A percentile compares a stretch with the other conserved stretches of the same genome.
Conservation (phyloP, 345 rosid species). For the Eucalyptus marginata region DNA sequence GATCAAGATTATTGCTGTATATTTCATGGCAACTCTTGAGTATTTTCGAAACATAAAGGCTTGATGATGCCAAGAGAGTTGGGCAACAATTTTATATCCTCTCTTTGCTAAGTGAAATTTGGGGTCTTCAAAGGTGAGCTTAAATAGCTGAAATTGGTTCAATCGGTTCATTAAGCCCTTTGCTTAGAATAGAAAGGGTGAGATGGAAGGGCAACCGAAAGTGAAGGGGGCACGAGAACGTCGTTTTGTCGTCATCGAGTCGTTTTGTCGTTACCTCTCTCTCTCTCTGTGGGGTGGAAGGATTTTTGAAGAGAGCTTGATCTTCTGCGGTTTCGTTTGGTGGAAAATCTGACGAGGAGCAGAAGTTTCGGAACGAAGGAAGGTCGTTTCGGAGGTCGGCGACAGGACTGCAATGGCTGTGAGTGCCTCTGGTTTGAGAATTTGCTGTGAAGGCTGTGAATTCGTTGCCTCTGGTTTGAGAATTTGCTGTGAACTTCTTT, state of each 20-base stretch:
- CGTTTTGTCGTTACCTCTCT: not conserved
- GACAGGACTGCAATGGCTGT: conserved; percentile 40
- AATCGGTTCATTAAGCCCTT: not conserved
- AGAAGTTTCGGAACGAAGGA: not conserved
- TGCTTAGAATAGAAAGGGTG: not conserved
- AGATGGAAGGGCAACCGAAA: not conserved
- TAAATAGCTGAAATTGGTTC: not conserved
- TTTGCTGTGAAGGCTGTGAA: not conserved
- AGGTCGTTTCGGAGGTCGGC: not conserved
- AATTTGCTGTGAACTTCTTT: not conserved
- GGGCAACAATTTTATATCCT: not conserved
- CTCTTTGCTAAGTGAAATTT: not conserved
- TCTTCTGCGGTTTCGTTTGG: not conserved
- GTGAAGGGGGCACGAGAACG: not conserved
- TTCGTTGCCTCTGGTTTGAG: not conserved
- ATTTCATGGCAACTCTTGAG: not conserved
- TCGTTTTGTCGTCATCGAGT: not conserved
- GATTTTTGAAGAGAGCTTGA: not conserved
- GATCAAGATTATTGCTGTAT: not conserved
- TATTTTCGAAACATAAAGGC: not conserved
- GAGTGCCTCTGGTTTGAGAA: conserved; percentile 7
- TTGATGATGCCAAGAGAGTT: not conserved
- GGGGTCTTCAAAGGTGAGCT: not conserved
- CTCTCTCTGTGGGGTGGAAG: not conserved
- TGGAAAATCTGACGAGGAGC: not conserved